Percentiles rank a stretch among this genome's conserved stretches.
Conservation (phyloP, 2,329 filamentous ascomycete genomes). For the Meredithiella fracta region DNA sequence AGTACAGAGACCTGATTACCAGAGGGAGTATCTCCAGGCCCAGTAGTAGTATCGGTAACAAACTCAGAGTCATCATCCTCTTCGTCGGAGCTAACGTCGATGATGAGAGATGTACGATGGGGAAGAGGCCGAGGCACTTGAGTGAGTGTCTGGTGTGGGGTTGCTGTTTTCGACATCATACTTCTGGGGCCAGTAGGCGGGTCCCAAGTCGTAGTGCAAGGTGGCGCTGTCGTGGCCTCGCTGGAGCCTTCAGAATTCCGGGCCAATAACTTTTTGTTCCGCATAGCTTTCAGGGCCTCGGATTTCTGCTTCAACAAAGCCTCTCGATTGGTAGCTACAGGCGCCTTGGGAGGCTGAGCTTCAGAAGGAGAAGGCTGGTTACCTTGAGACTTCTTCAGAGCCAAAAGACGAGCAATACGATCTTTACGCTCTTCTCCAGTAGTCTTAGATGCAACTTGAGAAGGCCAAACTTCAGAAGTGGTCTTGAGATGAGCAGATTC, state of each 20-base stretch:
- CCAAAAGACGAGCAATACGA: slow-evolving; percentile 58
- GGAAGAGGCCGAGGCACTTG: background rate
- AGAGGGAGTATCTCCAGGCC: background rate
- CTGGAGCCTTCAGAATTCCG: background rate
- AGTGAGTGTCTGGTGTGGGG: background rate
- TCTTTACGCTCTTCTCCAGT: slow-evolving; percentile 51
- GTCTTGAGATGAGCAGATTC: background rate
- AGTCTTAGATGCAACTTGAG: background rate
- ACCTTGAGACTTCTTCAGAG: slow-evolving; percentile 37
- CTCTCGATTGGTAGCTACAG: slow-evolving; percentile 34
- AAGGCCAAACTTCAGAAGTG: too few species aligned
- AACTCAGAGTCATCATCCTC: slow-evolving; percentile 11
- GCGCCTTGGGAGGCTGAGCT: background rate
- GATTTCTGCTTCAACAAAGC: slow-evolving; percentile 60
- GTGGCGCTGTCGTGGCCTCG: too few species aligned
- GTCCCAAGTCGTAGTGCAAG: background rate
- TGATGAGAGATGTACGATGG: slow-evolving; percentile 7
- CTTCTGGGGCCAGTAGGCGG: slow-evolving; percentile 5
- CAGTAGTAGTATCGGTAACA: slow-evolving; percentile 3
- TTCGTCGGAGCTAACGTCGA: slow-evolving; percentile 12
- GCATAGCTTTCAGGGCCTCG: slow-evolving; percentile 50
- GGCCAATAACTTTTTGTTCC: slow-evolving; percentile 22
- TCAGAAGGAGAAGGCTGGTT: background rate
- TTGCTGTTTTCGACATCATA: background rate
- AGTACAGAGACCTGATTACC: slow-evolving; percentile 18